Conservation (phyloP, 1,284 basidiomycete species). For the Ceratobasidium sp. region DNA sequence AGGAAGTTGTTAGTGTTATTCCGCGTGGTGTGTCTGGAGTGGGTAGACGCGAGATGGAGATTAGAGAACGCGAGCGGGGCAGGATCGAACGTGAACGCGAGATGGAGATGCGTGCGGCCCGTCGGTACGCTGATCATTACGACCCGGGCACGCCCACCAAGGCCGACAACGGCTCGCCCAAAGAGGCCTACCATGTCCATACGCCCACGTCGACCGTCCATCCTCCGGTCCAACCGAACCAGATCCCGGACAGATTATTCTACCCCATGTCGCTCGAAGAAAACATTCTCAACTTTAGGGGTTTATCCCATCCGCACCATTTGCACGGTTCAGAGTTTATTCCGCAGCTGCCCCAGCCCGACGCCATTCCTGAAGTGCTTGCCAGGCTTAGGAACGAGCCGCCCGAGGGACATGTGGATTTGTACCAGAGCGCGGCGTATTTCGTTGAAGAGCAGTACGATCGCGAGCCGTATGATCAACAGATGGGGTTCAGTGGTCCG, state of each 20-base stretch:
- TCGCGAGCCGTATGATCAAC: slow-evolving; percentile 35
- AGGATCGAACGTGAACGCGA: neutral
- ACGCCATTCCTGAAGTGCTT: slow-evolving; percentile 31
- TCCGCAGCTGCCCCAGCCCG: slow-evolving; percentile 31
- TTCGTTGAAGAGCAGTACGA: slow-evolving; percentile 38
- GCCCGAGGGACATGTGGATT: slow-evolving; percentile 32
- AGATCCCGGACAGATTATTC: slow-evolving; percentile 32
- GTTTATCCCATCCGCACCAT: slow-evolving; percentile 21
- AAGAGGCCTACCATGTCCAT: slow-evolving; percentile 13
- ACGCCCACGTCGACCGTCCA: slow-evolving; percentile 9
- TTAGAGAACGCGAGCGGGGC: slow-evolving; percentile 15
- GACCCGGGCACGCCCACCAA: neutral
- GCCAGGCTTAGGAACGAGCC: slow-evolving; percentile 23
- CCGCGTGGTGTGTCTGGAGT: neutral
- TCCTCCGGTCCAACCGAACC: slow-evolving; percentile 15
- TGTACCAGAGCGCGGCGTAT: slow-evolving; percentile 36
- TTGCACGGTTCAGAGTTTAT: slow-evolving; percentile 30
- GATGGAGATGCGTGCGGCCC: neutral
- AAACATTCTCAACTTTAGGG: slow-evolving; percentile 25
- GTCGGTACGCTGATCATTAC: neutral
- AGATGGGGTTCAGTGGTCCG: slow-evolving; percentile 34
- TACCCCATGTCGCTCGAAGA: slow-evolving; percentile 37
- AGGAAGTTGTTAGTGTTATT: neutral
- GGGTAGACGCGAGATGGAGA: slow-evolving; percentile 9
- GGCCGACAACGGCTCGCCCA: neutral